Percentiles rank a stretch among this genome's conserved stretches.
Conservation (phyloP, 148 eudicot genomes). For the Vaccinium vitisidaea region DNA sequence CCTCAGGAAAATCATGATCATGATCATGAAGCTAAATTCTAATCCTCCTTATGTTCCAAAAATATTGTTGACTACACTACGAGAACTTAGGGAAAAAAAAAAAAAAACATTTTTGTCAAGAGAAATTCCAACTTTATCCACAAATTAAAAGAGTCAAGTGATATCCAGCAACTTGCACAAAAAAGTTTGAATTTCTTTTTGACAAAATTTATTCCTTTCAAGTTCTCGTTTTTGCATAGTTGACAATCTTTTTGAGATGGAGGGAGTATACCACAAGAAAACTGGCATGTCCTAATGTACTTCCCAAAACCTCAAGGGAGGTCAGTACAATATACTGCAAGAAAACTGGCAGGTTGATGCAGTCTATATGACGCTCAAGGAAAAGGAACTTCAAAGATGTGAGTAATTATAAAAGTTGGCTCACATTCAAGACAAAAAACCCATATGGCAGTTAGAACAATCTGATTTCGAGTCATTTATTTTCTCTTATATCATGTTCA, state of each 20-base stretch:
- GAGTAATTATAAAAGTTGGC: background rate
- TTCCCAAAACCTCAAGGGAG: slow-evolving; percentile 4
- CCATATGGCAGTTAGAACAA: background rate
- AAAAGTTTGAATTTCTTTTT: background rate
- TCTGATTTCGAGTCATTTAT: background rate
- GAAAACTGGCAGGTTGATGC: background rate
- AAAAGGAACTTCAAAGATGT: background rate
- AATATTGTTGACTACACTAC: background rate
- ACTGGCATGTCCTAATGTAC: background rate
- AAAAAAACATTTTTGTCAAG: background rate
- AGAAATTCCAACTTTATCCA: slow-evolving; percentile 1
- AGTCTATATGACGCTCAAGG: background rate
- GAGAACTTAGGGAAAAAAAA: background rate
- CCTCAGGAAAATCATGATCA: background rate
- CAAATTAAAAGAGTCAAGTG: background rate
- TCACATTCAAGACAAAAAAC: background rate
- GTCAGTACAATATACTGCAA: background rate
- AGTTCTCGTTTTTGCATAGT: background rate
- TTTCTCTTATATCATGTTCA: background rate
- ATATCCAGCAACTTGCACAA: background rate
- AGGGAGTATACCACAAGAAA: background rate
- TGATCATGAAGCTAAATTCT: background rate
- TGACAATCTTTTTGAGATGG: background rate
- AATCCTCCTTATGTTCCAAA: background rate
- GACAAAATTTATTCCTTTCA: background rate